A percentile compares a stretch with the other conserved stretches of the same genome.
Evolutionary conservation across 176 grass and related monocot genomes (phyloP).

Genomic region (Aegilops longissima): DNA sequence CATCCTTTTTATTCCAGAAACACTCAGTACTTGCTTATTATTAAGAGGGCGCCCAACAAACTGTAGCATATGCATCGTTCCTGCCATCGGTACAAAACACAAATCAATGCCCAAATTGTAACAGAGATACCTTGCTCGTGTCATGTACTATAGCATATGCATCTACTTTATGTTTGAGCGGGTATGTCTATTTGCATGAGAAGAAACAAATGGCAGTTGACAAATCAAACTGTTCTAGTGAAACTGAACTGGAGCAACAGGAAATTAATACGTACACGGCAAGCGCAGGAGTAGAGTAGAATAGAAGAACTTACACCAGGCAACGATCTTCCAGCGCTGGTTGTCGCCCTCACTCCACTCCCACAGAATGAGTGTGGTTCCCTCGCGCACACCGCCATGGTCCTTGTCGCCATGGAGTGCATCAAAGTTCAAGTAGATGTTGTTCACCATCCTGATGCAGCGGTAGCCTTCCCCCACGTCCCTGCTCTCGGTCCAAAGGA

Average conservation of each 20-base stretch:
- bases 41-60: not conserved
- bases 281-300: not conserved
- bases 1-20: slow-evolving; percentile 30
- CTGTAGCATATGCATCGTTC: not conserved
- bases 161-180: not conserved
- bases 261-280: not conserved
- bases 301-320: slow-evolving; percentile 51
- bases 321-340: slow-evolving; percentile 92
- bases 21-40: slow-evolving; percentile 26
- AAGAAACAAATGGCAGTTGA: not conserved
- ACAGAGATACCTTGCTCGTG: not conserved
- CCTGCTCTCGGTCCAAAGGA: slow-evolving; percentile 83
- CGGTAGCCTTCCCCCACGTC: slow-evolving; percentile 60
- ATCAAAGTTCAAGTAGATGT: slow-evolving; percentile 79
- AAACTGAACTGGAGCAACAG: not conserved
- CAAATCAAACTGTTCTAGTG: not conserved
- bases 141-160: not conserved
- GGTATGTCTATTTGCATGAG: not conserved
- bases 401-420: slow-evolving; percentile 67
- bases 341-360: slow-evolving; percentile 83
- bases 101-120: not conserved
- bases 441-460: slow-evolving; percentile 92
- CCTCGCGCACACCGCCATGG: slow-evolving; percentile 67
- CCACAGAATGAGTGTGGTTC: slow-evolving; percentile 66
- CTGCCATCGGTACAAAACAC: slow-evolving; percentile 21